These are phyloP conservation scores for Pilatotrama ljubarskyi DNA, from an alignment of 768 basidiomycete genomes.

Conservation along the genomic window DNA sequence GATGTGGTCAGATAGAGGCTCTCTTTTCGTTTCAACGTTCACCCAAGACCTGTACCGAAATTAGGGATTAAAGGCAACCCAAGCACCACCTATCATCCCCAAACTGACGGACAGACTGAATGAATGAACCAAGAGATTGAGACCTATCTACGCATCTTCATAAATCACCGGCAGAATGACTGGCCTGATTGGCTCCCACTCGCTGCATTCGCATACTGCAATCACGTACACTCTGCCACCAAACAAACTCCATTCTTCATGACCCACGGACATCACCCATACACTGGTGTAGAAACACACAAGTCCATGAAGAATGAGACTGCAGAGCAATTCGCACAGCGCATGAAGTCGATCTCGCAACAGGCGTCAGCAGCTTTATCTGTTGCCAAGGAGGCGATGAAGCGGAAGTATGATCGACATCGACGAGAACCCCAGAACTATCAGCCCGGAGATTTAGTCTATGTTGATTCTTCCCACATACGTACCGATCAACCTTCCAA, in stretches of 20 bases:
- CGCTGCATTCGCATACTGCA: slow-evolving; percentile 38
- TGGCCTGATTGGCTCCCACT: slow-evolving; percentile 37
- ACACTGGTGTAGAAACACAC: too few species aligned
- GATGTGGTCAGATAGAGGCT: slow-evolving; percentile 19
- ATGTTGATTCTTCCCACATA: slow-evolving; percentile 31
- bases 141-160: slow-evolving; percentile 38
- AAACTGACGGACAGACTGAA: slow-evolving; percentile 45
- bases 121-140: slow-evolving; percentile 42
- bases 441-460: slow-evolving; percentile 28
- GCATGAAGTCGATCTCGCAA: slow-evolving; percentile 23
- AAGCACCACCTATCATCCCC: slow-evolving; percentile 46
- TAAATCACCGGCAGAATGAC: slow-evolving; percentile 34
- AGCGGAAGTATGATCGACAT: slow-evolving; percentile 22
- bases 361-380: slow-evolving; percentile 16
- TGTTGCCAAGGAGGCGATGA: slow-evolving; percentile 31
- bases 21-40: slow-evolving; percentile 34
- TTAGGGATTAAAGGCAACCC: slow-evolving; percentile 37
- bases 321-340: slow-evolving; percentile 21
- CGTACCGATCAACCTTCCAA: slow-evolving; percentile 25
- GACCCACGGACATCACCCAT: slow-evolving; percentile 28
- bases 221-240: slow-evolving; percentile 31
- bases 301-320: too few species aligned
- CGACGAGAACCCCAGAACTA: background rate
- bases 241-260: slow-evolving; percentile 35
- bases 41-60: slow-evolving; percentile 32